Evolutionary conservation across 2,329 filamentous ascomycete genomes (phyloP).

Genomic region (Ophiostoma novo-ulmi): DNA sequence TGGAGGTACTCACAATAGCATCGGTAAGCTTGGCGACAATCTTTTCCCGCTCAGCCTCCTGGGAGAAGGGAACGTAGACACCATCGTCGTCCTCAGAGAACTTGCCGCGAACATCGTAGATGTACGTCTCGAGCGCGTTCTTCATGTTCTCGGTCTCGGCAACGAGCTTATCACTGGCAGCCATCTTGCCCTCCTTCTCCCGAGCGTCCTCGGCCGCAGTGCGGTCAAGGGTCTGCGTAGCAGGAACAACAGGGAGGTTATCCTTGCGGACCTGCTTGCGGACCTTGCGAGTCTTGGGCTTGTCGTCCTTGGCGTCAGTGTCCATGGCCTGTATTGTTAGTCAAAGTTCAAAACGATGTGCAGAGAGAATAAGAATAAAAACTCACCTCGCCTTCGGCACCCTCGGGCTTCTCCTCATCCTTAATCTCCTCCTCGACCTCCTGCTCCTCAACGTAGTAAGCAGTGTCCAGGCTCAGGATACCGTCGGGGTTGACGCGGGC

Average conservation of each 20-base stretch:
- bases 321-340: slow-evolving; percentile 60
- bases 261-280: slow-evolving; percentile 99
- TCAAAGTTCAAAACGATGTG: neutral
- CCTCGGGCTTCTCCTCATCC: slow-evolving; percentile 33
- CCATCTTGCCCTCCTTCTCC: slow-evolving; percentile 86
- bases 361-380: neutral
- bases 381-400: slow-evolving; percentile 14
- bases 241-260: slow-evolving; percentile 80
- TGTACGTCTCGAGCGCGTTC: slow-evolving; percentile 97
- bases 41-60: slow-evolving; percentile 45
- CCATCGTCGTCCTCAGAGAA: slow-evolving; percentile 21
- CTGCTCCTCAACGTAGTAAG: slow-evolving; percentile 96
- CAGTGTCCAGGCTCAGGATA: slow-evolving; percentile 90
- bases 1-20: slow-evolving; percentile 34
- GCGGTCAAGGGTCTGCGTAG: slow-evolving; percentile 73
- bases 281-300: slow-evolving; percentile 84
- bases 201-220: slow-evolving; percentile 58
- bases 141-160: slow-evolving; percentile 99
- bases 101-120: slow-evolving; percentile 95
- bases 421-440: slow-evolving; percentile 74
- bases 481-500: slow-evolving; percentile 94
- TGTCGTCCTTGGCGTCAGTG: slow-evolving; percentile 57
- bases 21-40: slow-evolving; percentile 77
- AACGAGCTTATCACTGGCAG: slow-evolving; percentile 97
- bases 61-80: slow-evolving; percentile 24